Evolutionary conservation across 1,139 yeast species (phyloP).

Genomic region (Lodderomyces pseudojiufengensis): DNA sequence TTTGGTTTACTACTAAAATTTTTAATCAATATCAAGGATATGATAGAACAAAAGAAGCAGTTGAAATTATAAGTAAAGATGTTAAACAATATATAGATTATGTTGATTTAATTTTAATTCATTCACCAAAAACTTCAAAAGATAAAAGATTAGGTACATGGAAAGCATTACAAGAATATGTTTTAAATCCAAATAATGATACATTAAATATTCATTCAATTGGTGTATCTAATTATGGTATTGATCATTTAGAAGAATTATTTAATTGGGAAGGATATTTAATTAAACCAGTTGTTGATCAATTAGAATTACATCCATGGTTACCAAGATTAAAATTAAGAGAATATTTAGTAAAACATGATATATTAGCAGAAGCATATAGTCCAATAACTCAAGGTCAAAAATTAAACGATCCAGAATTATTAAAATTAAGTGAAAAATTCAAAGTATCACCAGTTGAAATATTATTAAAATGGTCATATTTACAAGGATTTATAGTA

Average conservation of each 20-base stretch:
- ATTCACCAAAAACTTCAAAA: slow-evolving; percentile 30
- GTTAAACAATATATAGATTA: slow-evolving; percentile 37
- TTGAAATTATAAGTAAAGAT: slow-evolving; percentile 32
- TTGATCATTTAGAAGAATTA: slow-evolving; percentile 34
- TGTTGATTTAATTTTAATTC: slow-evolving; percentile 43
- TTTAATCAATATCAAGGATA: slow-evolving; percentile 61
- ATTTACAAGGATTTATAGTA: slow-evolving; percentile 60
- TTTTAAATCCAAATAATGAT: slow-evolving; percentile 24
- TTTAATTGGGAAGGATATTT: slow-evolving; percentile 31
- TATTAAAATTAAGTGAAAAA: slow-evolving; percentile 28
- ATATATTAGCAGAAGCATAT: slow-evolving; percentile 60
- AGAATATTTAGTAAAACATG: slow-evolving; percentile 32
- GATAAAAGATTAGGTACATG: slow-evolving; percentile 35
- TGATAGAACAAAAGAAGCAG: slow-evolving; percentile 51
- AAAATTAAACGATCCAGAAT: slow-evolving; percentile 49
- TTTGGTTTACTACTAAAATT: slow-evolving; percentile 55
- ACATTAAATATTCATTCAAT: slow-evolving; percentile 31
- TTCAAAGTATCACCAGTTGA: slow-evolving; percentile 23
- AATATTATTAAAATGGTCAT: slow-evolving; percentile 37
- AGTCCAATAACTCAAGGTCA: slow-evolving; percentile 66
- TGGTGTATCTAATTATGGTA: slow-evolving; percentile 44
- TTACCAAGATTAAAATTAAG: slow-evolving; percentile 37
- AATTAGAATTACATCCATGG: slow-evolving; percentile 48
- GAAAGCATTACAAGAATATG: slow-evolving; percentile 39
- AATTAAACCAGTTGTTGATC: slow-evolving; percentile 40